phyloP scores from a whole-genome alignment of 306 rosid species.

The Mucuna pruriens region DNA sequence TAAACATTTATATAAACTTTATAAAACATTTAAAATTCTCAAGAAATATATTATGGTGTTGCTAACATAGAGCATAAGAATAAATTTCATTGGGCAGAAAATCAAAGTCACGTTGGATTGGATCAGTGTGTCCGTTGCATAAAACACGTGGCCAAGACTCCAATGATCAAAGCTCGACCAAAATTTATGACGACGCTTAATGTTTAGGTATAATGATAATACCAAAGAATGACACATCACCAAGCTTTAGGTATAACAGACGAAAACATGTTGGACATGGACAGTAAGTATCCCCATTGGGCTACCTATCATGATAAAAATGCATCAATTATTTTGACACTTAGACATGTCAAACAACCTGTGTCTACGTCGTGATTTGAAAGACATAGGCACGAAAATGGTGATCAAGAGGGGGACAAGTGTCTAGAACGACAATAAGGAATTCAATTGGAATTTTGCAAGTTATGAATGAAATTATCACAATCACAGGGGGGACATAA shows the following conservation, averaged over 20 bases:
- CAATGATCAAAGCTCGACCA: neutral
- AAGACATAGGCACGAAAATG: neutral
- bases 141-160: conserved; percentile 27
- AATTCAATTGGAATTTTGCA: conserved; percentile 44
- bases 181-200: conserved; percentile 2
- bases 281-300: neutral
- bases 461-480: neutral
- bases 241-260: conserved; percentile 18
- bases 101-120: conserved; percentile 14
- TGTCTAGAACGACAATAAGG: conserved; percentile 20
- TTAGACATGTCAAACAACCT: conserved; percentile 8
- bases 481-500: neutral
- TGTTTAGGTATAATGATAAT: neutral
- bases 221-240: conserved; percentile 40
- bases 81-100: neutral
- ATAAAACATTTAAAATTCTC: neutral
- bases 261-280: conserved; percentile 26
- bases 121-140: neutral
- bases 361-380: conserved; percentile 29
- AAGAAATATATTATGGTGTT: neutral
- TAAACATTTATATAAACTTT: neutral
- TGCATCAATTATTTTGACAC: conserved; percentile 34
- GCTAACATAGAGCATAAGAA: neutral
- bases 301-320: conserved; percentile 33
- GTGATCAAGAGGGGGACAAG: conserved; percentile 22